Conservation (phyloP, 2,329 filamentous ascomycete genomes). For the Exophiala bonariae region DNA sequence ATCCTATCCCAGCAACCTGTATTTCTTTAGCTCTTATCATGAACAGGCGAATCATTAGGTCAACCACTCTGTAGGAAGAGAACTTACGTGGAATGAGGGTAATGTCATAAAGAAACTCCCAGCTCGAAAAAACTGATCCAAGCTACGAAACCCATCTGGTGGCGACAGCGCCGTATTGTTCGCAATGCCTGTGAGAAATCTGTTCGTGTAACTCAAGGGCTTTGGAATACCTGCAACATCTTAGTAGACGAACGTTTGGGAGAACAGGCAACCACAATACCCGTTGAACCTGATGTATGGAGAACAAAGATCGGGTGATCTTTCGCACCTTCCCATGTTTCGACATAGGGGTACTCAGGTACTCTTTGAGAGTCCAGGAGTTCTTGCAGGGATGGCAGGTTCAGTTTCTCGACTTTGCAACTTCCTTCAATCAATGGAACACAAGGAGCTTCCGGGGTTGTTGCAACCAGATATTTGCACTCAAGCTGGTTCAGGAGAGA, state of each 20-base stretch:
- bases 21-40: too few relatives aligned
- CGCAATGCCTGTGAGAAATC: slow-evolving; percentile 33
- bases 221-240: slow-evolving; percentile 29
- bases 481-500: slow-evolving; percentile 31
- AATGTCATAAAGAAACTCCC: background rate
- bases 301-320: slow-evolving; percentile 34
- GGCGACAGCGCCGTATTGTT: slow-evolving; percentile 39
- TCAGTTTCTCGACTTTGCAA: background rate
- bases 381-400: slow-evolving; percentile 32
- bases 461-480: slow-evolving; percentile 34
- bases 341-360: slow-evolving; percentile 21
- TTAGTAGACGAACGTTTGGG: slow-evolving; percentile 8
- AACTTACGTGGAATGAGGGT: slow-evolving; percentile 12
- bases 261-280: slow-evolving; percentile 26
- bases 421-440: background rate
- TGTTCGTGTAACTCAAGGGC: slow-evolving; percentile 17
- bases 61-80: too few relatives aligned
- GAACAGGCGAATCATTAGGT: too few relatives aligned
- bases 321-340: slow-evolving; percentile 34
- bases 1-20: slow-evolving; percentile 7
- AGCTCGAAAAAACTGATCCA: slow-evolving; percentile 22
- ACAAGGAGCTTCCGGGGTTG: slow-evolving; percentile 14
- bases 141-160: slow-evolving; percentile 19
- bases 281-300: slow-evolving; percentile 40
- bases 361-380: slow-evolving; percentile 25